These are phyloP conservation scores for Trichophyton verrucosum DNA, from an alignment of 2,329 filamentous ascomycete genomes.

Conservation along the genomic window DNA sequence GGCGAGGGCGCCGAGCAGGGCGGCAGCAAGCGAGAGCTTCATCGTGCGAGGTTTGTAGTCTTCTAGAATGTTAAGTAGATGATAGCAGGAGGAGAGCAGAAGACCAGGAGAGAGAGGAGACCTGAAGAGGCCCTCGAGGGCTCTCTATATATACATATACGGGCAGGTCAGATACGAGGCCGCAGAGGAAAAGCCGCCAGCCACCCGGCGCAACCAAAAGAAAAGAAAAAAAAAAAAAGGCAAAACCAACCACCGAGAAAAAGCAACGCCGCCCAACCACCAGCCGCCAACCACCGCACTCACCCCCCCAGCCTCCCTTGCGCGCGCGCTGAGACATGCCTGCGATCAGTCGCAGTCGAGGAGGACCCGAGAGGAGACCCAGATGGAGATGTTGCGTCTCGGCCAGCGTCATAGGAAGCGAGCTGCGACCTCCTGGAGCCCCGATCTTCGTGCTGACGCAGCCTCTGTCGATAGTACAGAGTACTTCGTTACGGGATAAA, in stretches of 20 bases:
- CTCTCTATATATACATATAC: no score
- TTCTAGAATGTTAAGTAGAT: not conserved
- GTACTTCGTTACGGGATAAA: not conserved
- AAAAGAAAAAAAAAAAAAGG: not conserved
- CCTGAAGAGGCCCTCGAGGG: no score
- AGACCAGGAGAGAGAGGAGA: not conserved
- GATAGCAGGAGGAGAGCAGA: not conserved
- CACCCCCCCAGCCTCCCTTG: not conserved
- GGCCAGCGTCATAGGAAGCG: not conserved
- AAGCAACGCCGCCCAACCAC: not conserved
- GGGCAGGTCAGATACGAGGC: no score
- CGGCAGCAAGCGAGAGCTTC: slow-evolving; percentile 20
- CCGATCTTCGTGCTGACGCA: not conserved
- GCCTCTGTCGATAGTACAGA: not conserved
- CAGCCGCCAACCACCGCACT: not conserved
- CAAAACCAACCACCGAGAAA: not conserved
- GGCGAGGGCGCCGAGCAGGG: slow-evolving; percentile 20
- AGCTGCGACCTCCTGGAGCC: not conserved
- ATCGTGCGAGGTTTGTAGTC: slow-evolving; percentile 17
- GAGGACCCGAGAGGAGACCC: not conserved
- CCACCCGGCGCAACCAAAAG: no score
- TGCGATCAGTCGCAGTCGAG: not conserved
- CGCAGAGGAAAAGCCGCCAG: no score
- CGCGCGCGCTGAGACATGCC: not conserved
- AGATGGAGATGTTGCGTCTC: not conserved